Conservation (phyloP, 495 filamentous ascomycete species). For the Penicillium malachiteum region DNA sequence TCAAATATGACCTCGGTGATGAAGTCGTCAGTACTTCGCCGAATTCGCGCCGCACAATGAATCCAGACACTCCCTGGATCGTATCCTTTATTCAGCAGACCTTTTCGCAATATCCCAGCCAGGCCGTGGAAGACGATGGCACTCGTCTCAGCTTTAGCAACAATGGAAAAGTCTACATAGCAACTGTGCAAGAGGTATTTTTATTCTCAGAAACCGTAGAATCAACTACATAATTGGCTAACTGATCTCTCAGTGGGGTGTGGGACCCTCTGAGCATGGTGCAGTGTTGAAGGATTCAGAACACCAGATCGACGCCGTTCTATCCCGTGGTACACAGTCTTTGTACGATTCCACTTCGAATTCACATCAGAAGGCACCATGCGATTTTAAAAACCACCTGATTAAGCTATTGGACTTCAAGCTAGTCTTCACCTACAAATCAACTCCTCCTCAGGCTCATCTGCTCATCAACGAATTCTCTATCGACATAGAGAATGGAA, state of each 20-base stretch:
- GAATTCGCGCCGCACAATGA: conserved; percentile 23
- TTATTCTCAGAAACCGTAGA: background rate
- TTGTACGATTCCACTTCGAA: conserved; percentile 1
- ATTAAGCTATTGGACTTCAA: conserved; percentile 41
- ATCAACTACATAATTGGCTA: background rate
- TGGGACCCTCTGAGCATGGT: conserved; percentile 9
- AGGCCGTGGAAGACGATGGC: conserved; percentile 37
- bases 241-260: conserved; percentile 23
- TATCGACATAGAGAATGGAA: conserved; percentile 27
- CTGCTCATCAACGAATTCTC: conserved; percentile 39
- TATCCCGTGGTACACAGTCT: conserved; percentile 14
- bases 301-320: conserved; percentile 38
- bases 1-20: background rate
- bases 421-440: conserved; percentile 36
- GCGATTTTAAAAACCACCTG: conserved; percentile 25
- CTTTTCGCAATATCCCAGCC: conserved; percentile 23
- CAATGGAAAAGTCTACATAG: conserved; percentile 3
- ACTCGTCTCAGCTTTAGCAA: conserved; percentile 36
- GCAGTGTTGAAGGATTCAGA: conserved; percentile 38
- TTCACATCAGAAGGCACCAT: conserved; percentile 14
- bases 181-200: conserved; percentile 28
- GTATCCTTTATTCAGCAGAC: conserved; percentile 26
- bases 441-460: conserved; percentile 22
- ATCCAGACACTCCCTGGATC: conserved; percentile 31
- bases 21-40: background rate